phyloP scores from a whole-genome alignment of 1,139 yeast genomes.

The Sugiyamaella japonica region DNA sequence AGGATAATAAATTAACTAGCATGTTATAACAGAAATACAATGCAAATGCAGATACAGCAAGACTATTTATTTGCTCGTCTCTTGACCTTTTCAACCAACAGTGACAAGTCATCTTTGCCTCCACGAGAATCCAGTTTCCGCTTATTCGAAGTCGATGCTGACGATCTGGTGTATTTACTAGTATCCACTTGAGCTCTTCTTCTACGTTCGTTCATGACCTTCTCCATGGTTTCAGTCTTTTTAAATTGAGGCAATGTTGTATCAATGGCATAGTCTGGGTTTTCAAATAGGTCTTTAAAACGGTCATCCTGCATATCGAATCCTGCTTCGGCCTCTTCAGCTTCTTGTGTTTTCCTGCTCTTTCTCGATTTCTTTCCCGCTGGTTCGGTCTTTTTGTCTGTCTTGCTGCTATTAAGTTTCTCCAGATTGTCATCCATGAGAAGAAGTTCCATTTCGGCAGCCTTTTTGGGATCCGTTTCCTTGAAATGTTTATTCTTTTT shows the following conservation, averaged over 20 bases:
- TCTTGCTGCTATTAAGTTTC: slow-evolving; percentile 13
- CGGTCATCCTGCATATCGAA: slow-evolving; percentile 83
- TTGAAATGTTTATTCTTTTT: slow-evolving; percentile 41
- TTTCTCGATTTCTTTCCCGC: slow-evolving; percentile 63
- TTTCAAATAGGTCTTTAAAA: slow-evolving; percentile 82
- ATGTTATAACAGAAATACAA: slow-evolving; percentile 2
- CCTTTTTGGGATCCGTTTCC: slow-evolving; percentile 39
- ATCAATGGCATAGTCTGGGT: slow-evolving; percentile 81
- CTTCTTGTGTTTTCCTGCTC: slow-evolving; percentile 61
- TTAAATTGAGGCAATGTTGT: slow-evolving; percentile 87
- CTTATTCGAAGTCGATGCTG: slow-evolving; percentile 16
- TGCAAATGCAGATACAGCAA: not conserved
- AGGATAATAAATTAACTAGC: not conserved
- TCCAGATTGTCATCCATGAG: slow-evolving; percentile 62
- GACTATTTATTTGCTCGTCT: slow-evolving; percentile 24
- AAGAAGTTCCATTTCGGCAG: slow-evolving; percentile 72
- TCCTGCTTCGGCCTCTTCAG: slow-evolving; percentile 48
- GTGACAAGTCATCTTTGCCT: slow-evolving; percentile 26
- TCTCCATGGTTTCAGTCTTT: slow-evolving; percentile 82
- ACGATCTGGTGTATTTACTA: slow-evolving; percentile 2
- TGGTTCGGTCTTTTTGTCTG: slow-evolving; percentile 56
- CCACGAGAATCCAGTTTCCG: slow-evolving; percentile 17
- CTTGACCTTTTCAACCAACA: slow-evolving; percentile 35
- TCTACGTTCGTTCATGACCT: slow-evolving; percentile 72
- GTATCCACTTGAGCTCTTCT: slow-evolving; percentile 44